Base-by-base conservation (phyloP, 345 rosid species). In the Salix udensis region DNA sequence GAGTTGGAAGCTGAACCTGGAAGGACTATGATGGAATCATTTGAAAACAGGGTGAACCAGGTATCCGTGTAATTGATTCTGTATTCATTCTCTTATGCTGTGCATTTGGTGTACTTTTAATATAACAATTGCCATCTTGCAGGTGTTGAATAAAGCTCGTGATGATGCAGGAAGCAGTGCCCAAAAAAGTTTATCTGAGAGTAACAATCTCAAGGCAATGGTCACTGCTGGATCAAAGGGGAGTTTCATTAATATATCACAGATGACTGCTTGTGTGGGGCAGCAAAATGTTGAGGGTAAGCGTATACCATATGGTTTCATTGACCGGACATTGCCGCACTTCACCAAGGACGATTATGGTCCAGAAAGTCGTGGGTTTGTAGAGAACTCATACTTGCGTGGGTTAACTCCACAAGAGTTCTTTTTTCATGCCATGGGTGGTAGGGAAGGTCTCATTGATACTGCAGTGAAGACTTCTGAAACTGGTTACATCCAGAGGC, bases 381-480 rank as follows among this genome's bases (percentile, higher is more conserved):
- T 95, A 21, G 99, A 95, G 89, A 95, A 95, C 83, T 95, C 99
- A 0, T 95, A 95, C 81, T 84, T 95, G 55, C 96, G 99, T 79
- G 99, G 98, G 62, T 81, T 95, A 92, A 95, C 99, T 48, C 99
- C 99, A 4, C 99, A 95, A 74, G 99, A 95, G 84, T 95, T 95
- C 91, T 95, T 95, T 85, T 95, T 95, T 74, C 98, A 95, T 82
- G 98, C 98, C 2, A 95, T 95, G 98, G 98, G 98, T 85, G 98
- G 98, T 89, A 88, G 98, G 82, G 98, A 95, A 87, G 98, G 98
- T 88, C 97, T 95, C 72, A 95, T 95, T 40, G 98, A 95, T 86
- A 95, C 98, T 42, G 98, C 98, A 26, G 98, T 95, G 71, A 95
- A 95, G 88, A 95, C 99, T 75, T 95, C 98, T 78, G 98, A 95